phyloP scores from a whole-genome alignment of 495 filamentous ascomycete species.

The Aspergillus indologenus region DNA sequence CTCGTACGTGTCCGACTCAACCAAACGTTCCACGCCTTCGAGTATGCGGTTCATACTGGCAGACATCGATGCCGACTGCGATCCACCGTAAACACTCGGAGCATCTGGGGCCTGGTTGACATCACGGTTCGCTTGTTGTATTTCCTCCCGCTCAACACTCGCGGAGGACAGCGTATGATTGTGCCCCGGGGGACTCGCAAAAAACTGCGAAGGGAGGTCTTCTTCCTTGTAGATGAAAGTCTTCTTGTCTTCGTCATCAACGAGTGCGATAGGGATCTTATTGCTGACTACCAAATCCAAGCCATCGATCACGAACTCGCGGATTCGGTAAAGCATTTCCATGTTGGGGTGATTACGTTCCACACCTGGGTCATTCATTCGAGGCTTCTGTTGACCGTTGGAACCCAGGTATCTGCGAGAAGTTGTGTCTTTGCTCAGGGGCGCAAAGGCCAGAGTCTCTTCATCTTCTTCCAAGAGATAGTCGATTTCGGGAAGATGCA shows the following conservation, averaged over 20 bases:
- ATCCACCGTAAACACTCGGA: conserved; percentile 40
- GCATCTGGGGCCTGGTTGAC: conserved; percentile 32
- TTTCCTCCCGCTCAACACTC: conserved; percentile 45
- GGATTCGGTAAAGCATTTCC: conserved; percentile 69
- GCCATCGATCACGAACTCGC: conserved; percentile 65
- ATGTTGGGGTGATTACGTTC: conserved; percentile 60
- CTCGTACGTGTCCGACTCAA: conserved; percentile 54
- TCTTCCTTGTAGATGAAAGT: conserved; percentile 57
- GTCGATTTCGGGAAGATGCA: conserved; percentile 53
- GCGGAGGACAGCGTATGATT: conserved; percentile 38
- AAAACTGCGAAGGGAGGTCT: conserved; percentile 48
- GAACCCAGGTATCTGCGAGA: conserved; percentile 46
- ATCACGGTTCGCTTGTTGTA: conserved; percentile 33
- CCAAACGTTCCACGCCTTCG: conserved; percentile 55
- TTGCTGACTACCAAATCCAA: conserved; percentile 55
- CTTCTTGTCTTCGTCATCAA: conserved; percentile 47
- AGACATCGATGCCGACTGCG: conserved; percentile 46
- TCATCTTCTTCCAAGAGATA: conserved; percentile 79
- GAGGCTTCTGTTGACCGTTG: conserved; percentile 49
- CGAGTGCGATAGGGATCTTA: conserved; percentile 44
- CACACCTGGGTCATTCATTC: conserved; percentile 52
- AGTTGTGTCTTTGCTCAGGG: conserved; percentile 54
- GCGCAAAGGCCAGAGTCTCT: conserved; percentile 70
- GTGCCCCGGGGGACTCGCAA: conserved; percentile 40
- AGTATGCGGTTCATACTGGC: conserved; percentile 61